Base-by-base conservation (phyloP, 306 rosid species). In the Cucumis cinereus region DNA sequence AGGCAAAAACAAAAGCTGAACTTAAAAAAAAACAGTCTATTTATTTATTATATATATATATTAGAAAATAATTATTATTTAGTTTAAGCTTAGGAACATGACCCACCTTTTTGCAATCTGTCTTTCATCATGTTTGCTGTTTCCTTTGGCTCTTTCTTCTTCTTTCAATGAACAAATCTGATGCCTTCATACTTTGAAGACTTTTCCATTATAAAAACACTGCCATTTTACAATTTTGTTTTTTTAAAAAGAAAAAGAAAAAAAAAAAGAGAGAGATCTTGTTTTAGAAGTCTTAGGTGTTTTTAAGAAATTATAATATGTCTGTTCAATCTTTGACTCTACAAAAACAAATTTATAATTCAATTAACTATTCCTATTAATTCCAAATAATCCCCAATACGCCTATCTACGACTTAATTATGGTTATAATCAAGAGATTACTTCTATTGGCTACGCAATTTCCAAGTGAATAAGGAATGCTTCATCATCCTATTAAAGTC, bases 131-230 rank as follows among this genome's bases (percentile, higher is more conserved):
- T 73, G 28, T 20, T 28, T 26, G 47, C 49, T 53, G 43, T 54
- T 26, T 73, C 63, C 77, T 26, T 50, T 71, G 76, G 50, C 63
- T 35, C 59, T 74, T 74, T 54, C 77, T 53, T 11, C 64, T 35
- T 35, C 77, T 7, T 55, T 74, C 77, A 35, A 14, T 53, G 60
- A 38, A 64, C 35, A 19, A 30, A 3, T 30, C 4, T 64, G 53
- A 30, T 30, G 70, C 47, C 71, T 36, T 43, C 20, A 68, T 68
- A 12, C 45, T 43, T 43, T 68, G 11, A 22, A 24, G 74, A 10
- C 43, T 69, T 69, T 69, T 41, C 74, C 74, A 68, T 43, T 68
- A 43, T 11, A 35, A 62, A 59, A 59, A 15, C 41, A 61, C 6
- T 61, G 2, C 6, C 43, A 61, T 7, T 61, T 33, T 61, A 30